Evolutionary conservation across 768 basidiomycete species (phyloP).

Genomic region (Tylopilus subfusipes): DNA sequence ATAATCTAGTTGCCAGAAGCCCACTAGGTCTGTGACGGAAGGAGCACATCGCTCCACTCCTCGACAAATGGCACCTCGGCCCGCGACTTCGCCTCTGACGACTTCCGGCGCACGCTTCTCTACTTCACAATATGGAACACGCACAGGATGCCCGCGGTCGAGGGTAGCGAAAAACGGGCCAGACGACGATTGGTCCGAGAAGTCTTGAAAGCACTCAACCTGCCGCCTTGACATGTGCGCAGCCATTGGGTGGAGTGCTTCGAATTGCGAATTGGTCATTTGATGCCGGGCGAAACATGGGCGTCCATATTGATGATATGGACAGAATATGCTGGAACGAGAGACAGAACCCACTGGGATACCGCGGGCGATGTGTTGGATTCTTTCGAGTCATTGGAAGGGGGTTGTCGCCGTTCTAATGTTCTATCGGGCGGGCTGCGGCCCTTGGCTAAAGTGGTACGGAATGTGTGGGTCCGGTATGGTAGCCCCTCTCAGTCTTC

Average conservation of each 20-base stretch:
- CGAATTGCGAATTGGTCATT: constrained; percentile 30
- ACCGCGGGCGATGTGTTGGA: constrained; percentile 13
- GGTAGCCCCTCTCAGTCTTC: constrained; percentile 12
- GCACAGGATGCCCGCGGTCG: constrained; percentile 31
- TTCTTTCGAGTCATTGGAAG: constrained; percentile 12
- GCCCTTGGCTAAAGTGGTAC: constrained; percentile 15
- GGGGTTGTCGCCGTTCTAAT: constrained; percentile 16
- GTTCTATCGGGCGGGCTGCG: constrained; percentile 21
- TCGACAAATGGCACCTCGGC: constrained; percentile 12
- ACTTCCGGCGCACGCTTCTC: constrained; percentile 19
- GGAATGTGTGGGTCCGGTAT: constrained; percentile 16
- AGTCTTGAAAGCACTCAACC: constrained; percentile 1
- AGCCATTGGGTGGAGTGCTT: constrained; percentile 19
- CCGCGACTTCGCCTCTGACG: constrained; percentile 12
- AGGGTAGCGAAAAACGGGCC: constrained; percentile 16
- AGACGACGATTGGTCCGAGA: constrained; percentile 21
- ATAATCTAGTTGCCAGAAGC: constrained; percentile 2
- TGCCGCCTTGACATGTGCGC: constrained; percentile 14
- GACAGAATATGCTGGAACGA: constrained; percentile 4
- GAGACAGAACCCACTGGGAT: constrained; percentile 17
- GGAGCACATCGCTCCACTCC: constrained; percentile 16
- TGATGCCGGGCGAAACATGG: constrained; percentile 18
- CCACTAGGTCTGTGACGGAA: constrained; percentile 5
- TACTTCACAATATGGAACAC: constrained; percentile 23
- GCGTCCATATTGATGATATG: constrained; percentile 16